These are phyloP conservation scores for Trichomonas tenax DNA, from an alignment of 208 protist species.

Conservation along the genomic window DNA sequence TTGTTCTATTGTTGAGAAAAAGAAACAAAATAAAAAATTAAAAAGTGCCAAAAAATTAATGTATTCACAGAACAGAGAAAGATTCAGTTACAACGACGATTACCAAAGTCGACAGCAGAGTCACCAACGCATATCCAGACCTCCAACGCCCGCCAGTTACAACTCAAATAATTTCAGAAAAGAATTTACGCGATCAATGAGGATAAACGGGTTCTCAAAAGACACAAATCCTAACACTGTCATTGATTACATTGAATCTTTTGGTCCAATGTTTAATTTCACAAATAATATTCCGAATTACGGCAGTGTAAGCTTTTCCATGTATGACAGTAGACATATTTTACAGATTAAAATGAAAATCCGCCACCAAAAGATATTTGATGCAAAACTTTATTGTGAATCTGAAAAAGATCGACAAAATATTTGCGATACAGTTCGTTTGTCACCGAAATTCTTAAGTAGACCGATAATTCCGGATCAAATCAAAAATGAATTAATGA, in stretches of 20 bases:
- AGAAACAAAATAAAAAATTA: too few relatives aligned
- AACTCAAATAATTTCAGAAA: not conserved
- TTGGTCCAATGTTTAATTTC: not conserved
- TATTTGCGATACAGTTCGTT: not conserved
- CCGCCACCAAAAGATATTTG: not conserved
- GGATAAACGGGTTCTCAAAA: not conserved
- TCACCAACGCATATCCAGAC: not conserved
- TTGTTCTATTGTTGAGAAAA: too few relatives aligned
- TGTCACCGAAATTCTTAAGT: not conserved
- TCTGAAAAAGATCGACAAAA: not conserved
- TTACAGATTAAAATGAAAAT: not conserved
- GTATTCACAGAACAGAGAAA: too few relatives aligned
- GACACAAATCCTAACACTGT: not conserved
- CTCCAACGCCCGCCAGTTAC: not conserved
- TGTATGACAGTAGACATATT: not conserved
- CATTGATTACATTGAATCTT: not conserved
- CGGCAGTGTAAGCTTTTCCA: not conserved
- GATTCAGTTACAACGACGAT: not conserved
- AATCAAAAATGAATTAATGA: not conserved
- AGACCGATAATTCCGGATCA: not conserved
- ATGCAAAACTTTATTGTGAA: not conserved
- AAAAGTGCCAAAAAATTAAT: too few relatives aligned
- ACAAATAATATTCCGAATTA: not conserved
- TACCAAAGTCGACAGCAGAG: not conserved
- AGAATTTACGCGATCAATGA: not conserved